These are phyloP conservation scores for Cryptomeria japonica DNA, from an alignment of 75 land plant species.

Conservation along the genomic window DNA sequence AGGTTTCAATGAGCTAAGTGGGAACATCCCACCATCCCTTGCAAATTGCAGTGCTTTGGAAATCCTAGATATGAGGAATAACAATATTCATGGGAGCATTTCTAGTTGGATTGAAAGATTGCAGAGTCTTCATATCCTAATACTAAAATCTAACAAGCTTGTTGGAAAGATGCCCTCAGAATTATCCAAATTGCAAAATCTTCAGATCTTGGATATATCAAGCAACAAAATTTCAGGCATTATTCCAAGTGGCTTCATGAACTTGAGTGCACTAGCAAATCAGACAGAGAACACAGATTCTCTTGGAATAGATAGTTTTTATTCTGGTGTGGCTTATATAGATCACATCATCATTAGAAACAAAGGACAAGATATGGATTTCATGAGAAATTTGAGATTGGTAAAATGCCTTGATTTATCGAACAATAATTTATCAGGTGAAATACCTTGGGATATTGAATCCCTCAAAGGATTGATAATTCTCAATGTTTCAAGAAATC, in stretches of 20 bases:
- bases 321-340: no score
- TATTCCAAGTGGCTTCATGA: background rate
- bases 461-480: background rate
- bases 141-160: no score
- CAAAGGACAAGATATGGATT: background rate
- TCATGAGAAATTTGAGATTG: background rate
- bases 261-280: background rate
- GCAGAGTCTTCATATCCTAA: background rate
- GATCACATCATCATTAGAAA: background rate
- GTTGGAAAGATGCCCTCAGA: no score
- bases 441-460: background rate
- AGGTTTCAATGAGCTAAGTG: no score
- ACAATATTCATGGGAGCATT: background rate
- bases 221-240: background rate
- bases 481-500: background rate
- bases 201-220: background rate
- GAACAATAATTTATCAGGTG: background rate
- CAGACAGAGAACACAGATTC: background rate
- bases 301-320: background rate
- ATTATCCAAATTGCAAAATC: no score
- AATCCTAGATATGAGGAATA: no score
- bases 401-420: background rate
- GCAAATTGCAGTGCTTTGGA: no score
- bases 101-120: background rate
- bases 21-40: no score